A percentile compares a stretch with the other conserved stretches of the same genome.
Evolutionary conservation across 495 filamentous ascomycete species (phyloP).

Genomic region (Daldinia bambusicola): DNA sequence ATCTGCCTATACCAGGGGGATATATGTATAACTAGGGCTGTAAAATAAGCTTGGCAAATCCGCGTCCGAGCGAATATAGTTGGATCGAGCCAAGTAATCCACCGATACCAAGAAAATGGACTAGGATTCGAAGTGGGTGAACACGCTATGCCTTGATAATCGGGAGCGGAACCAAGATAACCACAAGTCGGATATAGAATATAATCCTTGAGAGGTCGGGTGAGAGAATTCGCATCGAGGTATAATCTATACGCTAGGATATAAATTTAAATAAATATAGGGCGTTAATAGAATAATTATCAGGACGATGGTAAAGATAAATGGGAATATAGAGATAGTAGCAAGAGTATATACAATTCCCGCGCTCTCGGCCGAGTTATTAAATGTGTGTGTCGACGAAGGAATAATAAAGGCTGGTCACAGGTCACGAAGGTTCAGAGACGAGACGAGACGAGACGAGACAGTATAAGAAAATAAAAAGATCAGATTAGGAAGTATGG

Average conservation of each 20-base stretch:
- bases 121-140: slow-evolving; percentile 8
- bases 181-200: slow-evolving; percentile 12
- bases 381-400: slow-evolving; percentile 4
- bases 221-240: slow-evolving; percentile 6
- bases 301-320: not conserved
- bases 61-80: slow-evolving; percentile 33
- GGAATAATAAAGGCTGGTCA: slow-evolving; percentile 10
- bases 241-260: slow-evolving; percentile 3
- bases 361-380: slow-evolving; percentile 5
- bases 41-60: slow-evolving; percentile 33
- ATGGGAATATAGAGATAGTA: not conserved
- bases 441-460: slow-evolving; percentile 12
- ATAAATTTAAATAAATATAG: not conserved
- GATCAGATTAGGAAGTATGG: slow-evolving; percentile 35
- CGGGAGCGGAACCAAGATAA: slow-evolving; percentile 26
- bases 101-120: slow-evolving; percentile 35
- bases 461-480: not conserved
- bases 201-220: slow-evolving; percentile 1
- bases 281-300: not conserved
- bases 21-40: slow-evolving; percentile 36
- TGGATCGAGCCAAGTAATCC: slow-evolving; percentile 20
- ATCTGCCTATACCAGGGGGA: slow-evolving; percentile 32
- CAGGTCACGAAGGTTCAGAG: slow-evolving; percentile 29
- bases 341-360: slow-evolving; percentile 8
- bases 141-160: slow-evolving; percentile 24